Conservation (phyloP, 305 asterid genomes). For the Rubia balearica region DNA sequence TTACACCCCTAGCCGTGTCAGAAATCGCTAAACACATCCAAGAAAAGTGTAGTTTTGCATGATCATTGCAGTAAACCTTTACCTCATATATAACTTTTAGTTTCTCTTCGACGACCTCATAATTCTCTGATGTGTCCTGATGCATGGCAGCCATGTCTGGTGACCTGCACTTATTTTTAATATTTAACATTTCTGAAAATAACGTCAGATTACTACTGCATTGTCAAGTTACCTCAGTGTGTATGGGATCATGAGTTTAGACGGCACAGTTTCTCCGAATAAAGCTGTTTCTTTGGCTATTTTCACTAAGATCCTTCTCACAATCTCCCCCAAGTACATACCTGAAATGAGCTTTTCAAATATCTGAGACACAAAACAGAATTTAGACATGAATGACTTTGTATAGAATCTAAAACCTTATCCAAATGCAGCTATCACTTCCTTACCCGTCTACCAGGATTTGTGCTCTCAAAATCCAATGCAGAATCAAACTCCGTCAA, state of each 20-base stretch:
- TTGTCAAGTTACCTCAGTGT: conserved; percentile 33
- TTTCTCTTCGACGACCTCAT: conserved; percentile 54
- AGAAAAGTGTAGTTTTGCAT: too few relatives aligned
- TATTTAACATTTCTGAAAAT: neutral
- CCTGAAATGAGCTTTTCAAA: conserved; percentile 76
- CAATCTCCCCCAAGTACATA: conserved; percentile 69
- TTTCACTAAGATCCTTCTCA: conserved; percentile 49
- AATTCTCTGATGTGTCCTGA: conserved; percentile 74
- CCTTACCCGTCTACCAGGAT: conserved; percentile 47
- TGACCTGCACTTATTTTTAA: conserved; percentile 31
- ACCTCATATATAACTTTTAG: conserved; percentile 51
- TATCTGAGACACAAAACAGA: conserved; percentile 36
- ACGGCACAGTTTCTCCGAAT: conserved; percentile 54
- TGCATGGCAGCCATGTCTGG: conserved; percentile 92
- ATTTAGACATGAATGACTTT: conserved; percentile 14
- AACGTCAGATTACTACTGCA: neutral
- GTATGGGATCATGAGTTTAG: conserved; percentile 51
- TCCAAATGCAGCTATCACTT: neutral
- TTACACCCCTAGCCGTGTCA: too few relatives aligned
- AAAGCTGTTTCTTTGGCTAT: conserved; percentile 58
- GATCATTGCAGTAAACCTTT: neutral
- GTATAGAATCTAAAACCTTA: neutral
- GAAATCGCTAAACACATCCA: too few relatives aligned
- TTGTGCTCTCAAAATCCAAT: conserved; percentile 49
- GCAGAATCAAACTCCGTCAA: conserved; percentile 51